A percentile compares a stretch with the other conserved stretches of the same genome.
phyloP scores from a whole-genome alignment of 2,329 filamentous ascomycete species.

The Chrysoporthe cubensis region DNA sequence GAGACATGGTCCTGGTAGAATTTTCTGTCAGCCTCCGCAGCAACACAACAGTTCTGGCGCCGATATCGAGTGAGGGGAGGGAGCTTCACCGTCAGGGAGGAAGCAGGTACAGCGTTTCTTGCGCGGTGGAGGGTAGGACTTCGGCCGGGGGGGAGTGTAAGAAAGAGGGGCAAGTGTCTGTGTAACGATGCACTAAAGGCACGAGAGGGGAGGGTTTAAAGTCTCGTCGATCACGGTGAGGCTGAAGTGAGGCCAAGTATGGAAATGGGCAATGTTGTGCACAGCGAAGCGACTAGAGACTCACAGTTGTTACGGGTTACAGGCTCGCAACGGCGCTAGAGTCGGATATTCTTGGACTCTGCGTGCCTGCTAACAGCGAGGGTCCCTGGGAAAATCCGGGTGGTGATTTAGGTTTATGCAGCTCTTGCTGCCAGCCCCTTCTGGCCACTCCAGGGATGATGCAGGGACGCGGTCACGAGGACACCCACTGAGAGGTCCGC shows the following conservation, averaged over 20 bases:
- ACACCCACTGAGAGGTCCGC: slow-evolving; percentile 20
- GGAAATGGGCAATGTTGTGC: slow-evolving; percentile 22
- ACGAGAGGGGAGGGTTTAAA: slow-evolving; percentile 1
- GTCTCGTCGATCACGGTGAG: slow-evolving; percentile 6
- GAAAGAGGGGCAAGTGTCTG: slow-evolving; percentile 1
- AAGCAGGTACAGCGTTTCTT: background rate
- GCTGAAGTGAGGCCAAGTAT: slow-evolving; percentile 15
- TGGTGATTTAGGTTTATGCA: slow-evolving; percentile 16
- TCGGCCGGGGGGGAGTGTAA: background rate
- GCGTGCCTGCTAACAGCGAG: slow-evolving; percentile 17
- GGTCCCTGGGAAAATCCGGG: slow-evolving; percentile 20
- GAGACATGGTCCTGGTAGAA: slow-evolving; percentile 57
- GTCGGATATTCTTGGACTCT: slow-evolving; percentile 14
- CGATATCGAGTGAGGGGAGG: background rate
- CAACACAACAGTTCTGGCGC: background rate
- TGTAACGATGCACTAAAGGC: slow-evolving; percentile 8
- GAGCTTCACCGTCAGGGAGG: slow-evolving; percentile 30
- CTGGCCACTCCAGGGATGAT: slow-evolving; percentile 23
- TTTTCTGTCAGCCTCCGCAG: slow-evolving; percentile 31
- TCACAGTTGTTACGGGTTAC: slow-evolving; percentile 28
- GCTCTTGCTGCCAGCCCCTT: slow-evolving; percentile 18
- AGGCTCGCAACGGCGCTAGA: slow-evolving; percentile 17
- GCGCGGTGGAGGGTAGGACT: background rate
- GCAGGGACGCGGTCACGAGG: slow-evolving; percentile 19
- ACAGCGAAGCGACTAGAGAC: slow-evolving; percentile 17